Evolutionary conservation across 192 early-diverging fungal species (phyloP), one percentile per base, ranked within the genome.

Genomic region (Dissophora ornata): DNA sequence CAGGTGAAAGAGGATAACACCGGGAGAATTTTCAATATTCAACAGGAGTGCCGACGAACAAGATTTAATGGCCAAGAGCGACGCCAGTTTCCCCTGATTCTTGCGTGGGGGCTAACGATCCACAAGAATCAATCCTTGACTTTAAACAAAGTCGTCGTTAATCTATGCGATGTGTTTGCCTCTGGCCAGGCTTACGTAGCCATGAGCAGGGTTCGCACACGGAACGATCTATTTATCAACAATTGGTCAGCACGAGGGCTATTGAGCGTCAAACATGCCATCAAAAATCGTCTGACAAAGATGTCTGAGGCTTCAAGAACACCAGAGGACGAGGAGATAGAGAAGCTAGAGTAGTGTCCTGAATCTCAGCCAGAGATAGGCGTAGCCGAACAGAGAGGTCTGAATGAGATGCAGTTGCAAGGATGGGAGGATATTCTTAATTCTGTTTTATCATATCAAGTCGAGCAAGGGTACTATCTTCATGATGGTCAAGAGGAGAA

Each of bases 131-230:
- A 62, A 28, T 38, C 47, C 9, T 34, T 62, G 36, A 62, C 60
- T 38, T 18, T 62, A 29, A n/a, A 28, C 15, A 51, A 49, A 19
- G 48, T 41, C 18, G 60, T 18, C 12, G 60, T 62, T 2, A n/a
- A n/a, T 18, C 22, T 62, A 21, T 2, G 36, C 5, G 33, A 51
- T 0, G 47, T 62, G 34, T 62, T 62, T 28, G 22, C 47, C 2
- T 51, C 47, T 1, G 60, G 60, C 11, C 60, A 62, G 40, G 60
- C 60, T n/a, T 62, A 62, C 28, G 60, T 61, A n/a, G 45, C 58
- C 13, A 16, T 61, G 32, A 61, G 58, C 2, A 33, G 58, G n/a
- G 58, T 61, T 29, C 58, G 58, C 33, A 15, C 47, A 22, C 41
- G 45, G 12, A 0, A 51, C 5, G 60, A 62, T 40, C 8, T 62